Percentiles rank a stretch among this genome's conserved stretches.
Conservation (phyloP, 768 basidiomycete species). For the Serendipita indica region DNA sequence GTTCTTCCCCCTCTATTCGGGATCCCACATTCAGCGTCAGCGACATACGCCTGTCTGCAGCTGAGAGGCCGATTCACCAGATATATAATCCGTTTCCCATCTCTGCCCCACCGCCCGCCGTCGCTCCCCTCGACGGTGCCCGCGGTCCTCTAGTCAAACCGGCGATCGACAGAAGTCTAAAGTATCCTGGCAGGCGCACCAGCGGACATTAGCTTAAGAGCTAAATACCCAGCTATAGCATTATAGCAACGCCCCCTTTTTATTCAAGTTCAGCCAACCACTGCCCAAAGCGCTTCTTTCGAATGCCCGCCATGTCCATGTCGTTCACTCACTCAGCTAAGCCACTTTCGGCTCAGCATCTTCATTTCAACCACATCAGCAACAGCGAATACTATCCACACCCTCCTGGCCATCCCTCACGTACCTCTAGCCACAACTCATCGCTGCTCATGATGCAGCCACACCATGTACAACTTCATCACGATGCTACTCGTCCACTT, state of each 20-base stretch:
- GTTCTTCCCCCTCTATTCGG: no score
- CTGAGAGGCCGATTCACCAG: neutral
- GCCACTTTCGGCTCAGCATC: slow-evolving; percentile 1
- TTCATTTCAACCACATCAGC: neutral
- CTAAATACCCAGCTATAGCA: neutral
- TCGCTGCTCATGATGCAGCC: neutral
- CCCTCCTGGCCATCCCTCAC: neutral
- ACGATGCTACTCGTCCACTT: neutral
- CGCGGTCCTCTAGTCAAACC: neutral
- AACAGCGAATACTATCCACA: neutral
- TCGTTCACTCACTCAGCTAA: neutral
- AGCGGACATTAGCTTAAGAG: neutral
- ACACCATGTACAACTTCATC: neutral
- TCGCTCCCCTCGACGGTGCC: neutral
- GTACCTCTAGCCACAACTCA: neutral
- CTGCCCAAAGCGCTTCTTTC: no score
- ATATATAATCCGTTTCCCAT: neutral
- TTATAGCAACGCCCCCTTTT: neutral
- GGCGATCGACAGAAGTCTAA: neutral
- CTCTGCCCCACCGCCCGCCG: neutral
- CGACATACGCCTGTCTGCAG: no score
- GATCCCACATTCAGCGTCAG: no score
- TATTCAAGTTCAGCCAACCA: neutral
- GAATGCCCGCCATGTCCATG: neutral
- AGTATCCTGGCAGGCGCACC: neutral